Evolutionary conservation across 768 basidiomycete genomes (phyloP).

Genomic region (Mycena polygramma): DNA sequence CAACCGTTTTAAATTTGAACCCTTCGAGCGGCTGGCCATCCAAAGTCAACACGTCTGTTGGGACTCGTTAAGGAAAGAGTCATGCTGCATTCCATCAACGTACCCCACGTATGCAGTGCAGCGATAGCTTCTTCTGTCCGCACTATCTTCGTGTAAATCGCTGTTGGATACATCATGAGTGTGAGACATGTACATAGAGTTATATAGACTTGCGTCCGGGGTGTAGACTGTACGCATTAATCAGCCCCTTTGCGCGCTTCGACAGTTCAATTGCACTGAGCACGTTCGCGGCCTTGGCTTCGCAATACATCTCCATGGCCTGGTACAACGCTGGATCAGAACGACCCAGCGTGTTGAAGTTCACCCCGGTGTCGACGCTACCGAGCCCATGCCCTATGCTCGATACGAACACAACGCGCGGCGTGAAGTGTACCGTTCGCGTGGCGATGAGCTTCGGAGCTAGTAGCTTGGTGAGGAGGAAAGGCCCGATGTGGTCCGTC

Average conservation of each 20-base stretch:
- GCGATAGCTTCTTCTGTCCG: not conserved
- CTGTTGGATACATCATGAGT: not conserved
- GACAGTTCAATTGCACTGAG: conserved; percentile 22
- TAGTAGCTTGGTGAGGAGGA: conserved; percentile 17
- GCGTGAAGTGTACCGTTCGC: not conserved
- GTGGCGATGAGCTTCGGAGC: not conserved
- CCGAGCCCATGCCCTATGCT: conserved; percentile 3
- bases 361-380: not conserved
- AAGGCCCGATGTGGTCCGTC: conserved; percentile 4
- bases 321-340: not conserved
- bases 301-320: not conserved
- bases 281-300: conserved; percentile 26
- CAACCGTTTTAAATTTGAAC: not conserved
- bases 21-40: not conserved
- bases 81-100: not conserved
- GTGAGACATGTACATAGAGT: not conserved
- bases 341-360: conserved; percentile 7
- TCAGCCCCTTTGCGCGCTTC: not conserved
- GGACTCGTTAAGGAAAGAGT: no score
- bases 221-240: conserved; percentile 24
- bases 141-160: not conserved
- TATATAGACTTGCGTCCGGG: not conserved
- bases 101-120: not conserved
- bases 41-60: no score
- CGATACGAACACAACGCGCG: conserved; percentile 16